Evolutionary conservation across 176 grass and related monocot genomes (phyloP).

Genomic region (Zea luxurians): DNA sequence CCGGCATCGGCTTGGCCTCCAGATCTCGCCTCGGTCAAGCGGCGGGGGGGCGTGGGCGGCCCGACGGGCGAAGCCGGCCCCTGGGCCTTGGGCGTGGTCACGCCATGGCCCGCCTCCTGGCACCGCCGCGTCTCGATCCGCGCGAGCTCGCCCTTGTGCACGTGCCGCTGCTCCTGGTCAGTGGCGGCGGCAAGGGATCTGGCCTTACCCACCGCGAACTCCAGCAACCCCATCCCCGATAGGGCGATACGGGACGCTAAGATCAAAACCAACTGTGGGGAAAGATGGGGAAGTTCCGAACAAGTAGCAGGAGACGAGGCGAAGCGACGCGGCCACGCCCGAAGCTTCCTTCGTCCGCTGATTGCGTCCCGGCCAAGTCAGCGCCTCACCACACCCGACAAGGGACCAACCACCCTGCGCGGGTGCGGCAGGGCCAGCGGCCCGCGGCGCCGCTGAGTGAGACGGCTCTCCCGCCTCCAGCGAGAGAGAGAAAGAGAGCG

Average conservation of each 20-base stretch:
- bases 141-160: constrained; percentile 27
- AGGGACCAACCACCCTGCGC: constrained; percentile 1
- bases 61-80: constrained; percentile 44
- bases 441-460: background rate
- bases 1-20: constrained; percentile 20
- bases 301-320: constrained; percentile 2
- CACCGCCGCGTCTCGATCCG: constrained; percentile 47
- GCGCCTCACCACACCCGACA: constrained; percentile 10
- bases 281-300: background rate
- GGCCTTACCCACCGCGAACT: constrained; percentile 55
- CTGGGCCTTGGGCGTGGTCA: constrained; percentile 37
- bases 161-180: constrained; percentile 26
- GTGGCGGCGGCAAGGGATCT: constrained; percentile 50
- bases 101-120: constrained; percentile 5
- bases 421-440: background rate
- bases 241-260: constrained; percentile 11
- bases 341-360: constrained; percentile 35
- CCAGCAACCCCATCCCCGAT: constrained; percentile 55
- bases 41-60: constrained; percentile 35
- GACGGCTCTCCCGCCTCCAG: background rate
- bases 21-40: constrained; percentile 54
- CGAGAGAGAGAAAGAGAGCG: background rate
- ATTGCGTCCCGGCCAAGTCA: constrained; percentile 28
- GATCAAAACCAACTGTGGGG: background rate
- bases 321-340: constrained; percentile 21